Evolutionary conservation across 176 grass and related monocot genomes (phyloP).

Genomic region (Avena sativa): DNA sequence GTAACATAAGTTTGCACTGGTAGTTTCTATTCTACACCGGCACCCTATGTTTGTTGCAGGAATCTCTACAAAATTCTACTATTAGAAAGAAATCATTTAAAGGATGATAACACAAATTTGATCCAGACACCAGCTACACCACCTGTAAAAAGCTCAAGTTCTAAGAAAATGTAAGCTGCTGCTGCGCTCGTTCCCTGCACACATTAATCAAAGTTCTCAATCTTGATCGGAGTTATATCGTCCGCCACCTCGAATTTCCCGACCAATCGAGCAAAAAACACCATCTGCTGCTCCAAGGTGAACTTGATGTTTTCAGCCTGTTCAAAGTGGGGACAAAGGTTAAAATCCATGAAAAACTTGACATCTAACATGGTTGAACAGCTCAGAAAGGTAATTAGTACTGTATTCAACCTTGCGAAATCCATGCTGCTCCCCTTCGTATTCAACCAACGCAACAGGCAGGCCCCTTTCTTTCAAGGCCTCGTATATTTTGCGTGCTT

Average conservation of each 20-base stretch:
- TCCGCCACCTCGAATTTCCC: conserved; percentile 85
- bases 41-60: no score
- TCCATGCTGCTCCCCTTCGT: conserved; percentile 92
- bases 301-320: conserved; percentile 97
- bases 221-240: conserved; percentile 80
- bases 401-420: conserved; percentile 72
- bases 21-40: no score
- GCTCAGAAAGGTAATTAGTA: not conserved
- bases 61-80: no score
- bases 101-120: not conserved
- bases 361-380: not conserved
- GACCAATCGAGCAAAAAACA: conserved; percentile 80
- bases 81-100: no score
- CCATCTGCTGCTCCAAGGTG: conserved; percentile 91
- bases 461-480: conserved; percentile 86
- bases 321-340: conserved; percentile 17
- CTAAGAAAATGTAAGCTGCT: not conserved
- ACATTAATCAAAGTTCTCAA: conserved; percentile 81
- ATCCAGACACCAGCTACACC: not conserved
- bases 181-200: not conserved
- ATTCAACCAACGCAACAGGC: conserved; percentile 95
- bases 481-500: conserved; percentile 79
- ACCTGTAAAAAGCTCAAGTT: not conserved
- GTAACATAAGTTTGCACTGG: no score
- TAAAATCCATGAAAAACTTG: conserved; percentile 14